Conservation (phyloP, 257 asterid genomes). For the Capsicum pubescens region DNA sequence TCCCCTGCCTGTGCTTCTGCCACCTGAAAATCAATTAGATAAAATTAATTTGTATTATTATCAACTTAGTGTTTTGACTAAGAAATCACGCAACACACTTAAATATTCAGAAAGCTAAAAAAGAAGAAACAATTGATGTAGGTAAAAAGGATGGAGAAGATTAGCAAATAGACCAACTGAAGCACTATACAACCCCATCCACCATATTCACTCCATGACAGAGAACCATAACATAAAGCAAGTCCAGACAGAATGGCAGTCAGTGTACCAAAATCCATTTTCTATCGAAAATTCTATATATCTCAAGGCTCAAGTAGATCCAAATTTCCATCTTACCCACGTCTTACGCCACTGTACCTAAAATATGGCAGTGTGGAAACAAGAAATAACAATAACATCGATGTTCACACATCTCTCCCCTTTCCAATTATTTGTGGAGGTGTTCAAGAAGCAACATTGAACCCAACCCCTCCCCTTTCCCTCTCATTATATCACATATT, state of each 20-base stretch:
- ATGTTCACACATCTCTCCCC: conserved; percentile 6
- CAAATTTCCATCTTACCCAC: not conserved
- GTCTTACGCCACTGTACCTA: not conserved
- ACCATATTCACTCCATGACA: conserved; percentile 8
- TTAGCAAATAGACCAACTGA: not conserved
- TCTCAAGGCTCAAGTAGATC: conserved; percentile 6
- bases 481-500: not conserved
- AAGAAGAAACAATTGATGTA: not conserved
- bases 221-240: not conserved
- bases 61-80: conserved; percentile 17
- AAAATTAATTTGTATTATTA: conserved; percentile 12
- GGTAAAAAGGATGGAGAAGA: not conserved
- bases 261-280: not conserved
- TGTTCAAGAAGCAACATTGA: conserved; percentile 8
- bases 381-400: not conserved
- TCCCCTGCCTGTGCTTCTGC: conserved; percentile 79
- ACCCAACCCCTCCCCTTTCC: not conserved
- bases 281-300: not conserved
- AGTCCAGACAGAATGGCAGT: conserved; percentile 8
- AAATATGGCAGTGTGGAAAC: not conserved
- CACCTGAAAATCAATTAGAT: conserved; percentile 55
- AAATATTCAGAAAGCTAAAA: not conserved
- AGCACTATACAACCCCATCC: not conserved
- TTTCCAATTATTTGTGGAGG: conserved; percentile 17
- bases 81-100: not conserved